Base-by-base conservation (phyloP, 805 yeast species). In the Saccharomycopsis sp. region DNA sequence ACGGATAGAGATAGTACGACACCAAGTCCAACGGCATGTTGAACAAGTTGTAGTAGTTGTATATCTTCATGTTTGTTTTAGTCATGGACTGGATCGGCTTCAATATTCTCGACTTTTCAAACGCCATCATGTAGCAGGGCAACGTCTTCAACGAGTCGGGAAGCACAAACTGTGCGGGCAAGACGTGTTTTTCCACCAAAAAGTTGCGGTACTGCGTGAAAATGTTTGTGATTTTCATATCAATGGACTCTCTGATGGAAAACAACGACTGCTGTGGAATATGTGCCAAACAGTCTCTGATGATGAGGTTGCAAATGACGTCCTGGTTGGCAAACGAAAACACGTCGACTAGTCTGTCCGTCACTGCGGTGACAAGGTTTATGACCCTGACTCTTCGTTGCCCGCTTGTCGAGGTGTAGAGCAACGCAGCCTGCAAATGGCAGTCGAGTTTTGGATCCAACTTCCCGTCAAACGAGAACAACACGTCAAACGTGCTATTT, bases 371-470 rank as follows among this genome's bases (percentile, higher is more conserved):
- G n/a, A 87, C 85, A 57, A 83, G 74, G 67, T 94, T 94, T 53
- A 88, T 79, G n/a, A 91, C 91, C 61, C 99, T 79, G 15, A 94
- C 92, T 64, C 89, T 85, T 63, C 97, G 76, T 7, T 77, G 71
- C 21, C 99, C 99, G 52, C 77, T 77, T 1, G 77, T 67, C 52
- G 90, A 87, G 0, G 97, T 91, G 68, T 91, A 92, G 57, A 94
- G 73, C 24, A 94, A 64, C 0, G 98, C 97, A 1, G 89, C 87
- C 71, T 94, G 99, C 75, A 92, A 89, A 69, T 90, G 94, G 21
- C 89, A 87, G 69, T 91, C 97, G 44, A 79, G 76, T 60, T 82
- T 82, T 1, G 87, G 75, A 58, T 84, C 81, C 37, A 90, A 74
- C 60, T 82, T 82, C 2, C 90, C 90, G 66, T 91, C 97, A 66